Evolutionary conservation across 2,329 filamentous ascomycete genomes (phyloP), one percentile per base, ranked within the genome.

Genomic region (Fusarium albidum): DNA sequence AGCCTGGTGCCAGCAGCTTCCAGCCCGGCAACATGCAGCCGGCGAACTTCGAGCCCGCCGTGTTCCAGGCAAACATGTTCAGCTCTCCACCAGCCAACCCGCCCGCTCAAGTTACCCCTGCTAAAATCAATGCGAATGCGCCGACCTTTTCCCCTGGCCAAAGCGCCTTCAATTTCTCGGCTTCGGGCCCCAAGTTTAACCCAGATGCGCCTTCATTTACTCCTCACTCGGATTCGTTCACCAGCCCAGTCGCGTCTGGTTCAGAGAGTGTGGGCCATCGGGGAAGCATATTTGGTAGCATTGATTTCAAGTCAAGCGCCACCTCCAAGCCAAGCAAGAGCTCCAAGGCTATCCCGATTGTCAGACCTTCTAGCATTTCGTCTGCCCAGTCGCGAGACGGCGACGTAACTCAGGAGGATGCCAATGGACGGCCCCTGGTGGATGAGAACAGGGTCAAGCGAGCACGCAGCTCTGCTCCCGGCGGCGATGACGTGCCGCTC

Each of bases 341-440:
- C 64, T 91, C 88, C 5, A 97, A 95, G 75, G 92, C 92, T 9
- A 83, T 96, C 48, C 90, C 92, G 0, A 96, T 96, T 57, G 75
- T 94, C 9, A 81, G 81, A 32, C 90, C 90, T 1, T 79, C 85
- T 51, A 86, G 79, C 64, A 74, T 59, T 77, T 78, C 61, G 71
- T 77, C 57, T 49, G 73, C 71, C 3, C 69, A 73, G 13, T 68
- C 71, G 1, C 49, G 60, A 3, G 61, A 68, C 18, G 47, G 44
- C 5, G 54, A 64, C 14, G 54, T 64, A 14, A 58, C 63, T 2
- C 61, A 65, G 27, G 59, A 71, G 9, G 69, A 71, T 25, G 65
- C 59, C n/a, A 49, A 82, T 4, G 80, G 87, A 56, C 86, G 87
- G 13, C 84, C 86, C 21, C 73, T 82, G 15, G 80, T 79, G 9